phyloP scores from a whole-genome alignment of 257 asterid species.

The Oldenlandia corymbosa region DNA sequence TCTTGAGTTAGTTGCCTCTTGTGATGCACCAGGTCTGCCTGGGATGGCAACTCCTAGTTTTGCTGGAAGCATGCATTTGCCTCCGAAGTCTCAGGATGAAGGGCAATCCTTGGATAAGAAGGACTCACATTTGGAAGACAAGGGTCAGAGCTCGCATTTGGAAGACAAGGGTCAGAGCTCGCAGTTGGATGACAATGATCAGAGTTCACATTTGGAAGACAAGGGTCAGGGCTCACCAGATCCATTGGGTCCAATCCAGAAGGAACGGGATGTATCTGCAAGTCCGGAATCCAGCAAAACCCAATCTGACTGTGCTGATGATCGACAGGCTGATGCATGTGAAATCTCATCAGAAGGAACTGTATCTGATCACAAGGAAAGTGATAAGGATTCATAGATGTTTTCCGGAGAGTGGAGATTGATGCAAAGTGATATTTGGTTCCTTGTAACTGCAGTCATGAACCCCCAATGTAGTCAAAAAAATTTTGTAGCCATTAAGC shows the following conservation, averaged over 20 bases:
- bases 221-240: slow-evolving; percentile 21
- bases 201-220: slow-evolving; percentile 18
- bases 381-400: slow-evolving; percentile 33
- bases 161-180: slow-evolving; percentile 24
- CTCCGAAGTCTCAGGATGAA: slow-evolving; percentile 21
- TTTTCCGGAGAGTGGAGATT: not conserved
- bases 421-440: not conserved
- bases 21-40: slow-evolving; percentile 32
- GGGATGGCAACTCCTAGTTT: slow-evolving; percentile 7
- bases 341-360: slow-evolving; percentile 67
- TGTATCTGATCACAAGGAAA: slow-evolving; percentile 40
- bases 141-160: slow-evolving; percentile 17
- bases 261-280: slow-evolving; percentile 21
- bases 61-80: slow-evolving; percentile 16
- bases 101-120: slow-evolving; percentile 24
- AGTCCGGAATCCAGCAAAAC: slow-evolving; percentile 51
- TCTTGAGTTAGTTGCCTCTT: slow-evolving; percentile 31
- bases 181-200: too few relatives aligned
- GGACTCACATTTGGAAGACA: slow-evolving; percentile 17
- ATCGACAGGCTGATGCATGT: slow-evolving; percentile 23
- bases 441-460: slow-evolving; percentile 2
- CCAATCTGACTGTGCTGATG: slow-evolving; percentile 29
- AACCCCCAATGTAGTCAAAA: slow-evolving; percentile 1
- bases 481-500: slow-evolving; percentile 3
- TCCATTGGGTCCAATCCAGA: slow-evolving; percentile 14